phyloP scores from a whole-genome alignment of 148 eudicot genomes.

The Polygonum maritimum region DNA sequence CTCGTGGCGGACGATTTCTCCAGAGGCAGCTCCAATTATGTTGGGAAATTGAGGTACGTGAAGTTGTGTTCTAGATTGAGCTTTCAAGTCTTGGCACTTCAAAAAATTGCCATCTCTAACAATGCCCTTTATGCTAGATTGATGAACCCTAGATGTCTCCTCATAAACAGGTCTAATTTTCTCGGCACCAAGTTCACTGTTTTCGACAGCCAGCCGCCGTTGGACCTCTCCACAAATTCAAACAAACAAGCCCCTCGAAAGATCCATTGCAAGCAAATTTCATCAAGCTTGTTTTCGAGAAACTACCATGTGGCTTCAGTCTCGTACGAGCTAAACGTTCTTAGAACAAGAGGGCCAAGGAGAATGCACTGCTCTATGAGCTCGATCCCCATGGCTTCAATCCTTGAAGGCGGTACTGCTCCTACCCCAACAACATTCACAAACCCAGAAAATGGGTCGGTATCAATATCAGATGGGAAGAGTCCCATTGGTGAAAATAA shows the following conservation, averaged over 20 bases:
- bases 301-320: constrained; percentile 12
- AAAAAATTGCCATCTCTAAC: too few relatives aligned
- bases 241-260: background rate
- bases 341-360: constrained; percentile 29
- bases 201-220: background rate
- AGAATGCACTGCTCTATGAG: constrained; percentile 25
- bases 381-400: constrained; percentile 20
- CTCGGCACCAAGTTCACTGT: constrained; percentile 8
- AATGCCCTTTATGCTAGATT: too few relatives aligned
- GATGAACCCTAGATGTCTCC: too few relatives aligned
- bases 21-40: constrained; percentile 1
- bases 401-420: constrained; percentile 23
- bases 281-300: background rate
- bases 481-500: constrained; percentile 4
- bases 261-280: constrained; percentile 2
- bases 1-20: background rate
- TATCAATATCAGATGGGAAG: constrained; percentile 1
- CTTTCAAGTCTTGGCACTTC: too few relatives aligned
- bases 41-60: background rate
- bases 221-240: background rate
- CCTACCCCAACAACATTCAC: constrained; percentile 26
- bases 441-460: background rate
- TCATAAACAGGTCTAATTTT: constrained; percentile 6
- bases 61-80: background rate
- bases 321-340: constrained; percentile 26